These are phyloP conservation scores for Cercospora sp. DNA, from an alignment of 2,329 filamentous ascomycete genomes.

Conservation along the genomic window DNA sequence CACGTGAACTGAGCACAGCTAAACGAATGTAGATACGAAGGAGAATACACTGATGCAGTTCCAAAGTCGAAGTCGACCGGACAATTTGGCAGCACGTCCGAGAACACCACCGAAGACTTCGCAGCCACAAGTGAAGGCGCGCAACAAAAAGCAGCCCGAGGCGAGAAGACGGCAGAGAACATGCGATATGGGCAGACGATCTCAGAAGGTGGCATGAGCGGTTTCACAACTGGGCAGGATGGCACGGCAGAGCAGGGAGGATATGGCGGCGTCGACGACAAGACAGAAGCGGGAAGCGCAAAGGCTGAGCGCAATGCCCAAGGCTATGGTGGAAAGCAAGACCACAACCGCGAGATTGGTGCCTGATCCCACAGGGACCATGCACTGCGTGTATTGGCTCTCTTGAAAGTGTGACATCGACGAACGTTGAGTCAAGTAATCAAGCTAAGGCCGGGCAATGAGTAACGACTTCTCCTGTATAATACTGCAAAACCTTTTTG, in stretches of 20 bases:
- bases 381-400: not conserved
- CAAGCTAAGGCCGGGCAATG: not conserved
- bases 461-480: not conserved
- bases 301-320: conserved; percentile 42
- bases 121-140: conserved; percentile 35
- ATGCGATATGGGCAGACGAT: conserved; percentile 59
- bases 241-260: conserved; percentile 43
- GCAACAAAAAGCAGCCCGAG: conserved; percentile 41
- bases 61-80: conserved; percentile 57
- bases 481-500: not conserved
- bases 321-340: conserved; percentile 43
- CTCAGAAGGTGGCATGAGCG: conserved; percentile 57
- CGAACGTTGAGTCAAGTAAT: not conserved
- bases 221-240: conserved; percentile 49
- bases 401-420: not conserved
- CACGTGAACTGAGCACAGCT: not conserved
- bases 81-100: conserved; percentile 50
- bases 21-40: conserved; percentile 58
- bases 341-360: conserved; percentile 29
- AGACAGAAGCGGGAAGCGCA: conserved; percentile 38
- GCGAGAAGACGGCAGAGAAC: conserved; percentile 53
- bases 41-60: conserved; percentile 52
- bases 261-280: conserved; percentile 34
- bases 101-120: conserved; percentile 39
- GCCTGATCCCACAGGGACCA: not conserved